Evolutionary conservation across 129 eudicot species (phyloP).

Genomic region (Chrysanthemum lavandulifolium): DNA sequence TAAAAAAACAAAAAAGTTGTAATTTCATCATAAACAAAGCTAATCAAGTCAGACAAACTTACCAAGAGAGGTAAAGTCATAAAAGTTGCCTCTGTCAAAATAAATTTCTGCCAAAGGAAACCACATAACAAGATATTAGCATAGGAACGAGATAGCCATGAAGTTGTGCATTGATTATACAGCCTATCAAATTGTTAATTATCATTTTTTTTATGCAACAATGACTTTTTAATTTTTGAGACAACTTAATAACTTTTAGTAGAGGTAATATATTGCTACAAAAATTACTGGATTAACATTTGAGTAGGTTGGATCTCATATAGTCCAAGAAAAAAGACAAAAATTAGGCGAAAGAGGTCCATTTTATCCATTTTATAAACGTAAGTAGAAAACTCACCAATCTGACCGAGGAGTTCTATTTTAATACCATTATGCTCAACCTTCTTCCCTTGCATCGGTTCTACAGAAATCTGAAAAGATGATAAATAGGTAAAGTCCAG

Average conservation of each 20-base stretch:
- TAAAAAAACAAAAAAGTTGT: background rate
- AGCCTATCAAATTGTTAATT: background rate
- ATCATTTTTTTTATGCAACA: background rate
- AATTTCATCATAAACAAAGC: conserved; percentile 1
- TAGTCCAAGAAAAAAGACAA: background rate
- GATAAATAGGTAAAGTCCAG: conserved; percentile 13
- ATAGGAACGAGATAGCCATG: conserved; percentile 3
- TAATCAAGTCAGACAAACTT: conserved; percentile 30
- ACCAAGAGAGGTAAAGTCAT: conserved; percentile 98
- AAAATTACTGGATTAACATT: background rate
- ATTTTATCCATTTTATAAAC: background rate
- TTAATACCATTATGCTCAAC: conserved; percentile 98
- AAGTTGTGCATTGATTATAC: background rate
- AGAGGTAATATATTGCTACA: background rate
- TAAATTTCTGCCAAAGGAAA: conserved; percentile 78
- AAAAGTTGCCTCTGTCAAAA: conserved; percentile 97
- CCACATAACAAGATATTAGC: conserved; percentile 5
- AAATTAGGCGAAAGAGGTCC: no score
- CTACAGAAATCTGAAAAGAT: conserved; percentile 66
- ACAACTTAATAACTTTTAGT: background rate
- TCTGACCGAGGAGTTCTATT: conserved; percentile 97
- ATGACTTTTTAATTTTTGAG: background rate
- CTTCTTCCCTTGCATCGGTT: conserved; percentile 96
- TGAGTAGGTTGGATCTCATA: background rate
- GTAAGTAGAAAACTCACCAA: conserved; percentile 53